Evolutionary conservation across 176 grass and related monocot genomes (phyloP), one percentile per base, ranked within the genome.

Genomic region (Stipa capillata): DNA sequence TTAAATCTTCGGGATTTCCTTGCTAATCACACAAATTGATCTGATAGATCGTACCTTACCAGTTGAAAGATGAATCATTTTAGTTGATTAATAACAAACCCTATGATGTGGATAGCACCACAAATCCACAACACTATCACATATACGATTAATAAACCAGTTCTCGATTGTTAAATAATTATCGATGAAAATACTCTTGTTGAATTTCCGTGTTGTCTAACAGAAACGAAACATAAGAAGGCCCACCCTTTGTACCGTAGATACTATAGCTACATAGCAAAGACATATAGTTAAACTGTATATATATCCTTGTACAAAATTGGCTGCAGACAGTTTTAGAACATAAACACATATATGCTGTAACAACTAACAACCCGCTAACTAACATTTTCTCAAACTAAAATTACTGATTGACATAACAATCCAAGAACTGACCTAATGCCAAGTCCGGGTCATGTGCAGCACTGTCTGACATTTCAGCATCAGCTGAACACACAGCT

Each of bases 391-490:
- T n/a, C n/a, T n/a, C n/a, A n/a, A n/a, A n/a, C n/a, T n/a, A n/a
- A n/a, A n/a, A n/a, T n/a, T n/a, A n/a, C n/a, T n/a, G 1, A 41
- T 8, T 41, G 7, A 20, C 5, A n/a, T 3, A 20, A n/a, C 17
- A 63, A 64, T 0, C 17, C 17, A 64, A 64, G 8, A 41, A 82
- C 89, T 74, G 52, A 87, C 89, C 89, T 64, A 82, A 76, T 63
- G 78, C 63, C 32, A 88, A 69, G 37, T 88, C 85, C 10, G 37
- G 82, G 51, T 83, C 89, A 73, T 79, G 68, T 33, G 37, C 55
- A 4, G 72, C 40, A 78, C 75, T 36, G 9, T 83, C 89, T 45
- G 72, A 67, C 76, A 73, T 70, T 45, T 48, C 25, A 48, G 14
- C 5, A 20, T 70, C 25, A 31, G 42, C 25, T 31, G 2, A 6